Conservation (phyloP, 192 early-diverging fungal genomes). For the Irineochytrium annulatum region DNA sequence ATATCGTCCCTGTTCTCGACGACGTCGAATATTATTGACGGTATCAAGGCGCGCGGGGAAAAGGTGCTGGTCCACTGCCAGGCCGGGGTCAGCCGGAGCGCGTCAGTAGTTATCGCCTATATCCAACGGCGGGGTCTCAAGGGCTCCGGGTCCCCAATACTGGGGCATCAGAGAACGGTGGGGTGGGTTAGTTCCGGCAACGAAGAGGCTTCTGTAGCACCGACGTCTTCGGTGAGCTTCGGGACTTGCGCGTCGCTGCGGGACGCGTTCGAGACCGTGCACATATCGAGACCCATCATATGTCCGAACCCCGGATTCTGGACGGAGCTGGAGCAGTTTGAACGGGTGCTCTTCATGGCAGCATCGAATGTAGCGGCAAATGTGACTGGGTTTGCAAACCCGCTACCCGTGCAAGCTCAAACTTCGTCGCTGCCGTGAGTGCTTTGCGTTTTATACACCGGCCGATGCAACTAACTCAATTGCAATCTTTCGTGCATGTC, state of each 20-base stretch:
- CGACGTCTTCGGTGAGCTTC: too few species aligned
- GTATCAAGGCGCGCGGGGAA: neutral
- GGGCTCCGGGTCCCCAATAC: too few species aligned
- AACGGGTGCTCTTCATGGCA: neutral
- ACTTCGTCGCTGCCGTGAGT: slow-evolving; percentile 4
- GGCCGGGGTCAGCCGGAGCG: slow-evolving; percentile 75
- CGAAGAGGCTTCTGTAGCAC: too few species aligned
- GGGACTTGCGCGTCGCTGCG: neutral
- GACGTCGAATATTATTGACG: neutral
- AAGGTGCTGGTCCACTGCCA: slow-evolving; percentile 74
- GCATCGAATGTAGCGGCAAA: neutral
- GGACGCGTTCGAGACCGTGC: neutral
- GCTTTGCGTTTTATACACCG: neutral
- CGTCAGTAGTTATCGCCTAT: slow-evolving; percentile 73
- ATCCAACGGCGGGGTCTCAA: slow-evolving; percentile 53
- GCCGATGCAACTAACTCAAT: neutral
- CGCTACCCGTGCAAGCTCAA: neutral
- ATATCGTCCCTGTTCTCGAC: slow-evolving; percentile 1
- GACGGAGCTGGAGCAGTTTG: slow-evolving; percentile 1
- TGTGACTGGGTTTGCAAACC: neutral
- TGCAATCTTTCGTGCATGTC: too few species aligned
- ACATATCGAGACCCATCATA: neutral
- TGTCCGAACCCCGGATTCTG: slow-evolving; percentile 2
- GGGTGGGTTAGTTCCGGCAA: too few species aligned
- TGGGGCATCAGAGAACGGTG: too few species aligned